Percentiles rank a stretch among this genome's conserved stretches.
Evolutionary conservation across 495 filamentous ascomycete genomes (phyloP).

Genomic region (Tricharina praecox): DNA sequence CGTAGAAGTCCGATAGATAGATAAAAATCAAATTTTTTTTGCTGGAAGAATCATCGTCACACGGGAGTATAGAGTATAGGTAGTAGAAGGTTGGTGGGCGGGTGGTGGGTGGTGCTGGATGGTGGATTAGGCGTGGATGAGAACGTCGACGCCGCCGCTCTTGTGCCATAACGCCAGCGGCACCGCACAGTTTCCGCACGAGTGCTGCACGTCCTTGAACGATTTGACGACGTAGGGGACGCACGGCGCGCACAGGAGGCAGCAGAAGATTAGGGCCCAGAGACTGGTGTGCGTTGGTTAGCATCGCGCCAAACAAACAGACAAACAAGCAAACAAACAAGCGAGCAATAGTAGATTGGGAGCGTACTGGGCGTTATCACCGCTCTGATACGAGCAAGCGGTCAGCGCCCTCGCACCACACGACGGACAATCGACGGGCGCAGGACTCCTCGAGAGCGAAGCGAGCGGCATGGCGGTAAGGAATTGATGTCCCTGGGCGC

Average conservation of each 20-base stretch:
- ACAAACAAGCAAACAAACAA: not conserved
- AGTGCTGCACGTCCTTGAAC: constrained; percentile 17
- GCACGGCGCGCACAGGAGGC: constrained; percentile 9
- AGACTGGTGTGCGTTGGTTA: constrained; percentile 4
- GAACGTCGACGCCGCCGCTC: constrained; percentile 14
- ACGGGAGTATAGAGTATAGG: too few species aligned
- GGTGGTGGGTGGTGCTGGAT: too few species aligned
- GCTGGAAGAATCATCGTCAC: too few species aligned
- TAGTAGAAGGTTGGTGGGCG: too few species aligned
- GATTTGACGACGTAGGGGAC: constrained; percentile 12
- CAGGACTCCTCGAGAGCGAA: not conserved
- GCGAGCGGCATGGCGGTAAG: constrained; percentile 3
- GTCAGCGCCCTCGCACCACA: constrained; percentile 11
- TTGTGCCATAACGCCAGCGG: constrained; percentile 16
- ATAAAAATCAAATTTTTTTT: too few species aligned
- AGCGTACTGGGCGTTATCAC: constrained; percentile 16
- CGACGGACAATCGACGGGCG: constrained; percentile 16
- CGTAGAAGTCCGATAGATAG: too few species aligned
- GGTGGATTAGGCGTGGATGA: constrained; percentile 7
- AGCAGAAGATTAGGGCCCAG: constrained; percentile 8
- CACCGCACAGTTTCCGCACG: constrained; percentile 8
- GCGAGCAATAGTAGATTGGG: not conserved
- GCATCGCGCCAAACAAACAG: not conserved
- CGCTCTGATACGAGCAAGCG: not conserved
- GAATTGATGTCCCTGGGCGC: constrained; percentile 1